Evolutionary conservation across 345 rosid species (phyloP), one percentile per base, ranked within the genome.

Genomic region (Leavenworthia alabamica): DNA sequence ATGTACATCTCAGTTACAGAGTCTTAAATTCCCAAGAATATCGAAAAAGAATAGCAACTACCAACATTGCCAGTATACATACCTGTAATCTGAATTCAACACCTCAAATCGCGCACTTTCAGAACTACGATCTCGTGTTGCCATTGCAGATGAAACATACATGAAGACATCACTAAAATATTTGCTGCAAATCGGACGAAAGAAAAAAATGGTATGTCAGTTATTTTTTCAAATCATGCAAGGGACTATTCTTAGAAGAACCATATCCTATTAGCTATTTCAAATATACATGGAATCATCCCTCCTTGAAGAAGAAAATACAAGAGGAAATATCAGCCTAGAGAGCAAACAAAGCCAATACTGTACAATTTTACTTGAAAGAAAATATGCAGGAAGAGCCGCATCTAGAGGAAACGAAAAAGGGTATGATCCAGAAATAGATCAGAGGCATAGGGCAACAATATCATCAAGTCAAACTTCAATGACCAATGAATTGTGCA

Each of bases 71-170:
- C 57, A 20, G 48, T 53, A 45, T 51, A 9, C 47, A 54, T 84
- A 84, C 99, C 99, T 87, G 66, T 84, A 73, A 19, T 90, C 79
- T 29, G 87, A 80, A 79, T 60, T 80, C 83, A 93, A 78, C 70
- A 93, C 56, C 78, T 93, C 99, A 47, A 93, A 93, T 7, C 90
- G 89, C 37, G 97, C 99, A 76, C 86, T 84, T 80, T 93, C 99
- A 73, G 95, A 78, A 75, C 95, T 81, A 71, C 99, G 85, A 59
- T 90, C 95, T 26, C 97, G 79, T 64, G 78, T 72, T n/a, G 96
- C 84, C 91, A 93, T 82, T 72, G 95, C 83, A 66, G 97, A 90
- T 46, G 99, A 86, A 49, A 80, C 92, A 36, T 56, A 66, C 99
- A 93, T 86, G 56, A 89, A 67, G 62, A 79, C 72, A 75, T 93